These are phyloP conservation scores for Penicillium canariense DNA, from an alignment of 495 filamentous ascomycete species.

Conservation along the genomic window DNA sequence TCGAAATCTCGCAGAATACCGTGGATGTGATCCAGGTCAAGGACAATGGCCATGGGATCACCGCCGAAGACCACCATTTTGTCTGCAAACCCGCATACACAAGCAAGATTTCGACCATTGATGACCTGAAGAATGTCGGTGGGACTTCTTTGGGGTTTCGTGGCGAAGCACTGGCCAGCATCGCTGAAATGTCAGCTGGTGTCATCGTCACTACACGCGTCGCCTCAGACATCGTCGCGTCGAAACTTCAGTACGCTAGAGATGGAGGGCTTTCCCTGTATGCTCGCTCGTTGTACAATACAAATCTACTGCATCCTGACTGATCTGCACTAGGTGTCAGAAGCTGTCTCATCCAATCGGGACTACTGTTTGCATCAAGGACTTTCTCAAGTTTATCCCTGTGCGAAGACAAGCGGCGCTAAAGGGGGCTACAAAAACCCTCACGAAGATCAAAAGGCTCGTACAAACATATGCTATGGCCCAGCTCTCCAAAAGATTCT, in stretches of 20 bases:
- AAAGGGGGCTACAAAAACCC: slow-evolving; percentile 59
- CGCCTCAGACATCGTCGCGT: slow-evolving; percentile 66
- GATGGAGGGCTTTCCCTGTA: slow-evolving; percentile 51
- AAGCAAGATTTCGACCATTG: slow-evolving; percentile 75
- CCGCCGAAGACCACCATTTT: slow-evolving; percentile 61
- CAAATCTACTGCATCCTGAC: neutral
- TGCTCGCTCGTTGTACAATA: neutral
- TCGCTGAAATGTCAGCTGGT: slow-evolving; percentile 61
- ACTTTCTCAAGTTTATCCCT: slow-evolving; percentile 68
- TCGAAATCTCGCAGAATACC: slow-evolving; percentile 73
- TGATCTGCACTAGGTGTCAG: slow-evolving; percentile 33
- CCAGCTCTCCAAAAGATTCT: slow-evolving; percentile 60
- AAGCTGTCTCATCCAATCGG: slow-evolving; percentile 67
- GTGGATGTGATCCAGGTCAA: slow-evolving; percentile 83
- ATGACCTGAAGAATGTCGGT: slow-evolving; percentile 66
- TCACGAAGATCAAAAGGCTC: slow-evolving; percentile 63
- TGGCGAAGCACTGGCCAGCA: slow-evolving; percentile 81
- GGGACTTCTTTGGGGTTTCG: slow-evolving; percentile 79
- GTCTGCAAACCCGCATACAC: slow-evolving; percentile 73
- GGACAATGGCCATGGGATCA: slow-evolving; percentile 87
- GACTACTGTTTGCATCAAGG: slow-evolving; percentile 67
- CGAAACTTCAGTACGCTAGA: slow-evolving; percentile 47
- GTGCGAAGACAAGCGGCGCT: slow-evolving; percentile 67
- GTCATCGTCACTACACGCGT: slow-evolving; percentile 70
- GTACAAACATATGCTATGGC: slow-evolving; percentile 76